Percentiles rank a stretch among this genome's conserved stretches.
These are phyloP conservation scores for Tricharina praecox DNA, from an alignment of 495 filamentous ascomycete genomes.

Conservation along the genomic window DNA sequence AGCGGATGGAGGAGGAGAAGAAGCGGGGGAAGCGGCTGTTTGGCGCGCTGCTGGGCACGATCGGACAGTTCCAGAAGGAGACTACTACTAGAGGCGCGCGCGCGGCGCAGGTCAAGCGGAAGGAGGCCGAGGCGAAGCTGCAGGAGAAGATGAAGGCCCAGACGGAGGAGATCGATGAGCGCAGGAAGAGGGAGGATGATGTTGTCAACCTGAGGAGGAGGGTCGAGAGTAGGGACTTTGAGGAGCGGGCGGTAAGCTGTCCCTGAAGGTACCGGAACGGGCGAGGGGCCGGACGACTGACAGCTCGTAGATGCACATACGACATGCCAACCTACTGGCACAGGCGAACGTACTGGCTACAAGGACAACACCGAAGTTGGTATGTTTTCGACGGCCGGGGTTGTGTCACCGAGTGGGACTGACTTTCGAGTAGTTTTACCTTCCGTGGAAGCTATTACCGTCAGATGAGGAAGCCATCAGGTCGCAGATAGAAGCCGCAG, in stretches of 20 bases:
- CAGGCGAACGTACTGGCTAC: constrained; percentile 64
- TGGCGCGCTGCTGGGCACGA: constrained; percentile 69
- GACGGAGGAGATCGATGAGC: constrained; percentile 52
- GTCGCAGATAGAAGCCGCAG: constrained; percentile 41
- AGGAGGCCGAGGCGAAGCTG: constrained; percentile 80
- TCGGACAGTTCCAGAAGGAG: constrained; percentile 50
- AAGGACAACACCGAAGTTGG: constrained; percentile 54
- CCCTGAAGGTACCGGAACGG: neutral
- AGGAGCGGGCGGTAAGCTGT: constrained; percentile 45
- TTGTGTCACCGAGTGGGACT: constrained; percentile 12
- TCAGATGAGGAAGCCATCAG: constrained; percentile 45
- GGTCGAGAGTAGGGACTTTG: constrained; percentile 58
- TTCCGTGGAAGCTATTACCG: constrained; percentile 59
- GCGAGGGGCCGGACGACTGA: constrained; percentile 20
- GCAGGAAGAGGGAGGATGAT: constrained; percentile 45
- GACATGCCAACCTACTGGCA: constrained; percentile 54
- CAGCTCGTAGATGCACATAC: constrained; percentile 51
- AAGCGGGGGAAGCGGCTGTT: constrained; percentile 79
- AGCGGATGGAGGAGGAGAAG: constrained; percentile 51
- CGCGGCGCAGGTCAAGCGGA: constrained; percentile 51
- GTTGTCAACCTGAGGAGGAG: constrained; percentile 41
- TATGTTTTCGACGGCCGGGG: constrained; percentile 27
- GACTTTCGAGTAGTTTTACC: constrained; percentile 52
- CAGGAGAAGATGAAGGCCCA: constrained; percentile 65
- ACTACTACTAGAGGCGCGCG: constrained; percentile 40